Evolutionary conservation across 441 rosid genomes (phyloP), one percentile per base, ranked within the genome.

Genomic region (Cnidoscolus chayamansa): DNA sequence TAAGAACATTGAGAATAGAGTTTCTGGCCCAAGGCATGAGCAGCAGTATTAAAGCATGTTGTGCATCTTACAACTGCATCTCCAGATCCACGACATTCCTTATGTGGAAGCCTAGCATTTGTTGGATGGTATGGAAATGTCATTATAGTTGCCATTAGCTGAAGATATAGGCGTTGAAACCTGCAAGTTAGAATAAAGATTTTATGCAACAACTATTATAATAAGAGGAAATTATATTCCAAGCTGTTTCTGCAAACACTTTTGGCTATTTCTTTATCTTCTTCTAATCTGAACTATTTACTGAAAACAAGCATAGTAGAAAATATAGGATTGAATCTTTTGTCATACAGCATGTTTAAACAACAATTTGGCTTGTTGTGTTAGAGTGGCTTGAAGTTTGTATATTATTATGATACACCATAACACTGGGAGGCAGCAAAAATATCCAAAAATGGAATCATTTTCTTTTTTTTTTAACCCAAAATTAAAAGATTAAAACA

Each of bases 1-100:
- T 70, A 71, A 72, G 70, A 79, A 53, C 78, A 72, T 57, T 50
- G 68, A 19, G 86, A 77, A 80, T 43, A 73, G 19, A 74, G 75
- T 67, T 80, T 82, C 77, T 57, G 81, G 76, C 82, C 77, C 65
- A 81, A 79, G 47, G 80, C 63, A 81, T 51, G 54, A 66, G 81
- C 71, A 78, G 66, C 32, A 64, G 65, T 68, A 20, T 77, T 70
- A 69, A 71, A 59, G 79, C 78, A 70, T 72, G 78, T 40, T 20
- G 47, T 60, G 48, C 72, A 55, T 55, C 72, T 69, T 54, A 70
- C 50, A 78, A 75, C 40, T 67, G 63, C 72, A 67, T 51, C 58
- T 80, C 79, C 81, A 66, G 81, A 74, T 79, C 74, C 66, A 13
- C 57, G 48, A 80, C 68, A 74, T 72, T 55, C 79, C 43, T 25